Base-by-base conservation (phyloP, 257 asterid species). In the Nicotiana attenuata region DNA sequence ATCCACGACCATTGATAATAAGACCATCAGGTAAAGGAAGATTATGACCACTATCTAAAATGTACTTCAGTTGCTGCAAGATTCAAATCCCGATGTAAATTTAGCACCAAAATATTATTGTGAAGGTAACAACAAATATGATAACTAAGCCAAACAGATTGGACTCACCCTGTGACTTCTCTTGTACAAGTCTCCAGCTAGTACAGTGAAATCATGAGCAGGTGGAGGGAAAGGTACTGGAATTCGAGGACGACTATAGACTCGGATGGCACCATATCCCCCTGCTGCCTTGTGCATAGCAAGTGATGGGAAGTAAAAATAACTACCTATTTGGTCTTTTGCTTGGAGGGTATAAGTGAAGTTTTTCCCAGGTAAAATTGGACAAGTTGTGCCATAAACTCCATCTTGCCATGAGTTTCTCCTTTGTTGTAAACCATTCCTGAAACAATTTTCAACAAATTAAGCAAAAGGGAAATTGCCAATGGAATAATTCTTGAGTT, bases 381-480 rank as follows among this genome's bases (percentile, higher is more conserved):
- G 98, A 78, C 99, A 96, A n/a, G 77, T 92, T 61, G 99, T 93
- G 53, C 99, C 99, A 4, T 29, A 65, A 38, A 89, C 85, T 59
- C 98, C 98, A 55, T 96, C 98, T 82, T 93, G 97, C 99, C 99
- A 96, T 1, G 99, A 96, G 81, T 96, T 96, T 83, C 97, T 91
- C 87, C 99, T 89, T 80, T 94, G 98, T 84, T 96, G 99, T 83
- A 94, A 53, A 3, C 99, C 99, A 55, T 94, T 92, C 98, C 98
- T 96, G 83, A 83, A 67, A 66, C 63, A 73, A 17, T 22, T 71
- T 4, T 22, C 24, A 47, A 22, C 20, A 71, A 69, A 22, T 20
- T 22, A 45, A 45, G 19, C 56, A 17, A 10, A n/a, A 35, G 3
- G 14, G 11, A 61, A 14, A 28, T 2, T 56, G 4, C 10, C 41